A percentile compares a stretch with the other conserved stretches of the same genome.
Conservation (phyloP, 257 asterid genomes). For the Penstemon davidsonii region DNA sequence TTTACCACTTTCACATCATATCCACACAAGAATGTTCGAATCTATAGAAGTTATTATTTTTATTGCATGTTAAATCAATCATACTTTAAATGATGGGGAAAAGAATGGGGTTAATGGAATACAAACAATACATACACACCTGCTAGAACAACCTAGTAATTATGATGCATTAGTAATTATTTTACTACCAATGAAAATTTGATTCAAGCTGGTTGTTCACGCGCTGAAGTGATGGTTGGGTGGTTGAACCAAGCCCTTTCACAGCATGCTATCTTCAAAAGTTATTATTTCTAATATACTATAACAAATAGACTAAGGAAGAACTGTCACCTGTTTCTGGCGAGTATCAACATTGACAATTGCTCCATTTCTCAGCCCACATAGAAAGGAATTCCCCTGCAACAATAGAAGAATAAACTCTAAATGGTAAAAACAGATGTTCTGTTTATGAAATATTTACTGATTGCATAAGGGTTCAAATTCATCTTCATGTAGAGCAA, state of each 20-base stretch:
- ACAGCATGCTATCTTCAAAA: background rate
- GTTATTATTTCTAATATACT: background rate
- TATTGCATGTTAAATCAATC: background rate
- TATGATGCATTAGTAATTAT: background rate
- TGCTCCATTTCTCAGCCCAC: constrained; percentile 90
- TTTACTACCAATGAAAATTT: background rate
- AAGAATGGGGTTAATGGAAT: background rate
- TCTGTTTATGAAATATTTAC: constrained; percentile 12
- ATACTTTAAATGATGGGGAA: background rate
- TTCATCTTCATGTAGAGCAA: constrained; percentile 21
- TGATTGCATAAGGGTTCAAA: constrained; percentile 5
- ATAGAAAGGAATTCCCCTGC: constrained; percentile 64
- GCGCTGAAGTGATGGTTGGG: background rate
- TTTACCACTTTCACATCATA: background rate
- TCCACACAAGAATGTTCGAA: constrained; percentile 6
- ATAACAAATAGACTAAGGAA: constrained; percentile 15
- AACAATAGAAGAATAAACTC: constrained; percentile 24
- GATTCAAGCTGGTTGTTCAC: background rate
- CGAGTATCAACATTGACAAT: constrained; percentile 78
- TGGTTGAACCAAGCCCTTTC: constrained; percentile 7
- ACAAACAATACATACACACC: background rate
- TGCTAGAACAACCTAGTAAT: too few species aligned
- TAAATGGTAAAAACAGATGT: constrained; percentile 6
- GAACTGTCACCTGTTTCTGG: constrained; percentile 55
- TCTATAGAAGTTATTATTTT: background rate